phyloP scores from a whole-genome alignment of 768 basidiomycete genomes.

The Trametes cingulata region DNA sequence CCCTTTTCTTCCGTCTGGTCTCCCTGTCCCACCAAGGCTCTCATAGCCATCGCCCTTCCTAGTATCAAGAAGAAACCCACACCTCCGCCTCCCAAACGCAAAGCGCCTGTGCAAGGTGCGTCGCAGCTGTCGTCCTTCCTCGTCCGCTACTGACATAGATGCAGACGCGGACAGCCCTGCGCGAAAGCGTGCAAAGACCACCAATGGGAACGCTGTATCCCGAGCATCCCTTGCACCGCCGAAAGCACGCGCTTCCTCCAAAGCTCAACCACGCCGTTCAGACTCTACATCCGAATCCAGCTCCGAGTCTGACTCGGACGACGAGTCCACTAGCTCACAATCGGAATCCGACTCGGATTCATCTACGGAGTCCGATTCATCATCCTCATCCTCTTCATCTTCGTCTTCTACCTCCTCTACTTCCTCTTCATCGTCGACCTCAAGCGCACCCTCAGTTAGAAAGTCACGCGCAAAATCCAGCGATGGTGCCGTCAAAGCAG shows the following conservation, averaged over 20 bases:
- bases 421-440: background rate
- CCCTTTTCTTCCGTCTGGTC: background rate
- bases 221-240: background rate
- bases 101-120: conserved; percentile 15
- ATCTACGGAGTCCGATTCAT: conserved; percentile 24
- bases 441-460: background rate
- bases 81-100: conserved; percentile 19
- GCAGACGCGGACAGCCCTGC: conserved; percentile 2
- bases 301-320: conserved; percentile 11
- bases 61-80: conserved; percentile 23
- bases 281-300: conserved; percentile 15
- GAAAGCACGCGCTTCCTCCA: background rate
- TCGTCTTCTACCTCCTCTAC: conserved; percentile 24
- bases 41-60: conserved; percentile 15
- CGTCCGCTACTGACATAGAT: background rate
- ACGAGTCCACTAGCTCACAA: conserved; percentile 24
- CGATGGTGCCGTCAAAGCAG: background rate
- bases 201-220: background rate
- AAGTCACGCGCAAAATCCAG: background rate
- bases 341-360: conserved; percentile 27
- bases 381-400: conserved; percentile 33
- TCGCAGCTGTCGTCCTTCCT: too few relatives aligned
- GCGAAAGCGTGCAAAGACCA: conserved; percentile 17
- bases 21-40: conserved; percentile 20
- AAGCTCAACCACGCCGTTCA: background rate